Base-by-base conservation (phyloP, 257 asterid genomes). In the Solanum bulbocastanum region DNA sequence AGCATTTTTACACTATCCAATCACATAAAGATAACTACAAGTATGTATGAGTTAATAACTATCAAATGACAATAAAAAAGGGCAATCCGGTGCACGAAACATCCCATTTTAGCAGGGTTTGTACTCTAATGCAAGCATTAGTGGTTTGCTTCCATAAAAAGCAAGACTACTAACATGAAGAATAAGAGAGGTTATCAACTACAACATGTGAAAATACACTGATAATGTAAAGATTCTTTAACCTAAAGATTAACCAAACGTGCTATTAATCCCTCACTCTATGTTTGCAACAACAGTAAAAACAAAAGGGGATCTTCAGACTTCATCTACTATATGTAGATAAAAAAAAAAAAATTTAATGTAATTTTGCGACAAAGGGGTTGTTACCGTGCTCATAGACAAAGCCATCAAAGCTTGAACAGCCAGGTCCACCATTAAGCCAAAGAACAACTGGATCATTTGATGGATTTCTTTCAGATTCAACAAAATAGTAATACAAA, bases 401-500 rank as follows among this genome's bases (percentile, higher is more conserved):
- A 86, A 96, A 97, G 32, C 98, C 99, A 94, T 97, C 99, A 75
- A 97, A 97, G 93, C 99, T 97, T 18, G 99, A 97, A 90, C 99
- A 96, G 7, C 99, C 99, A 15, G 99, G 99, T 9, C 98, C 99
- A 46, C 99, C 99, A 90, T 97, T 97, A 37, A 97, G 98, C 99
- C 98, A 97, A 56, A 97, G 96, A 83, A 96, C 98, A 52, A 97
- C 89, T 15, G 98, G 99, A 90, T 97, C 99, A 52, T 86, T 87
- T 2, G 95, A 91, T 60, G 98, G 95, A 58, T 87, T 92, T 86
- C 96, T 90, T 85, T 95, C 98, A 69, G 99, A 97, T 88, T 92
- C 96, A 89, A 97, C 98, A 74, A 96, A 97, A 89, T 97, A 97
- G 86, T 97, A 97, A 89, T 46, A 97, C 91, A 97, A 75, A 88